phyloP scores from a whole-genome alignment of 2,329 filamentous ascomycete genomes.

The Pseudomassariella vexata region DNA sequence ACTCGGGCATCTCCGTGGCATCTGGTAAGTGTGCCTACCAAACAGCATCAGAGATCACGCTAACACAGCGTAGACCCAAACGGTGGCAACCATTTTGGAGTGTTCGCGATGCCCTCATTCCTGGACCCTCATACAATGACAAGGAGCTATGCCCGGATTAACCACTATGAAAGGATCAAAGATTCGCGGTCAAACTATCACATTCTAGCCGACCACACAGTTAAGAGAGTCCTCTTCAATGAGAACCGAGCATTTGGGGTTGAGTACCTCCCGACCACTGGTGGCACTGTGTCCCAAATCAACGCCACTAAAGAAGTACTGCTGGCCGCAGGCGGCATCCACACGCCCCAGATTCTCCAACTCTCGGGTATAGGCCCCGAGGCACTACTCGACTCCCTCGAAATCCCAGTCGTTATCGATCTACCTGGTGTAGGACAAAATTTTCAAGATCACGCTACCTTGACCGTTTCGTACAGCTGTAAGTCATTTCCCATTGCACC shows the following conservation, averaged over 20 bases:
- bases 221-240: constrained; percentile 49
- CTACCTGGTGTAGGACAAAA: constrained; percentile 44
- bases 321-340: constrained; percentile 32
- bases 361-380: constrained; percentile 41
- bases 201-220: constrained; percentile 50
- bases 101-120: constrained; percentile 23
- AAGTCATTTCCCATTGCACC: too few species aligned
- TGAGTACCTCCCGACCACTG: constrained; percentile 43
- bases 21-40: too few species aligned
- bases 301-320: constrained; percentile 36
- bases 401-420: constrained; percentile 35
- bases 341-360: constrained; percentile 40
- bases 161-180: constrained; percentile 21
- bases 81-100: constrained; percentile 15
- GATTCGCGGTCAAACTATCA: constrained; percentile 50
- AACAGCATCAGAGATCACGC: too few species aligned
- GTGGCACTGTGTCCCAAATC: constrained; percentile 31
- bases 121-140: constrained; percentile 23
- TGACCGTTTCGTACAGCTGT: constrained; percentile 17
- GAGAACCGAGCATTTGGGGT: constrained; percentile 51
- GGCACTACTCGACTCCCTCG: constrained; percentile 26
- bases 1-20: constrained; percentile 14
- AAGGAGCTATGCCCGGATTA: constrained; percentile 19
- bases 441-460: constrained; percentile 33
- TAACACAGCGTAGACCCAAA: too few species aligned